Evolutionary conservation across 495 filamentous ascomycete genomes (phyloP).

Genomic region (Geopyxis carbonaria): DNA sequence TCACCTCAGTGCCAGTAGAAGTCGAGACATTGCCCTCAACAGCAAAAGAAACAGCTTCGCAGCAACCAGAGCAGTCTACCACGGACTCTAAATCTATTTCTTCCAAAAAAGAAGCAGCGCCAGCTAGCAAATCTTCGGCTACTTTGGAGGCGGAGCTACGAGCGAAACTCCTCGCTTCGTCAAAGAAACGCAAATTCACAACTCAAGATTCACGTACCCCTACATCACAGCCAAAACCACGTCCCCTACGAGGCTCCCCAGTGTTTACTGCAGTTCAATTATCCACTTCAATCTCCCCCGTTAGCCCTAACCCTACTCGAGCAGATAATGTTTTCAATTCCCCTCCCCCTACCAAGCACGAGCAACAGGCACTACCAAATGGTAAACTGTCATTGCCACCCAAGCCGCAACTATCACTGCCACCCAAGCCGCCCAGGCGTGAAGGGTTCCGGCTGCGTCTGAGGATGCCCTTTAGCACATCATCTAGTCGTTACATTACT

Average conservation of each 20-base stretch:
- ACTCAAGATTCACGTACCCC: constrained; percentile 1
- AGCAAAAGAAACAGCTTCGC: not conserved
- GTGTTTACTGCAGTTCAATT: constrained; percentile 1
- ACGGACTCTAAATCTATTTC: not conserved
- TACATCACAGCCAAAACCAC: constrained; percentile 5
- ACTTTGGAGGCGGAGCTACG: constrained; percentile 20
- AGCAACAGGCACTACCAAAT: no score
- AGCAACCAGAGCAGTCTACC: not conserved
- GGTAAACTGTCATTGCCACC: no score
- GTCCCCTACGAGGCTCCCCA: constrained; percentile 7
- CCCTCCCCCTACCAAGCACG: no score
- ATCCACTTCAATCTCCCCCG: no score
- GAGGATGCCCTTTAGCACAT: constrained; percentile 11
- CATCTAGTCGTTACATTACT: constrained; percentile 6
- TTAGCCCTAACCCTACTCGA: no score
- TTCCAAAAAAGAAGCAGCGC: not conserved
- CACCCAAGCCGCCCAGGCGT: constrained; percentile 20
- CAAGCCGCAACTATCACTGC: constrained; percentile 10
- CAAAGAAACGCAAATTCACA: constrained; percentile 15
- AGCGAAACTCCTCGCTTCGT: constrained; percentile 14
- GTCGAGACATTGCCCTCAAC: no score
- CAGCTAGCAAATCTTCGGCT: constrained; percentile 7
- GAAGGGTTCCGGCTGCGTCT: constrained; percentile 20
- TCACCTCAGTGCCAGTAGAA: not conserved
- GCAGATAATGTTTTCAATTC: no score